Conservation (phyloP, 306 rosid species). For the Argentina anserina region DNA sequence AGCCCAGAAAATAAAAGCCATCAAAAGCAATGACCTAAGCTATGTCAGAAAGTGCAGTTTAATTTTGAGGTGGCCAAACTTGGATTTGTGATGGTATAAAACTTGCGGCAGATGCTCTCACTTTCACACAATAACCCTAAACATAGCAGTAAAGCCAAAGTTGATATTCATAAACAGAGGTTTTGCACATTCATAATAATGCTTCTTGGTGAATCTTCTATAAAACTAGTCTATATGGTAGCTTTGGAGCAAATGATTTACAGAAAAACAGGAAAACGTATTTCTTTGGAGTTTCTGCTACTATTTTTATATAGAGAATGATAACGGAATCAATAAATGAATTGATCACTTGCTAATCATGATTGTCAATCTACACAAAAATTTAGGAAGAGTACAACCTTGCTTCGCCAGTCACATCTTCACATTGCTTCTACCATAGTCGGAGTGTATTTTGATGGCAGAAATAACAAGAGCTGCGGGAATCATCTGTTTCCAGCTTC, state of each 20-base stretch:
- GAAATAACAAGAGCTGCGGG: slow-evolving; percentile 65
- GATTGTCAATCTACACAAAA: neutral
- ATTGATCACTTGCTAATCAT: neutral
- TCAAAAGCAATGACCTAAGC: neutral
- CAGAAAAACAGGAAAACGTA: neutral
- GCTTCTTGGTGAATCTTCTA: too few species aligned
- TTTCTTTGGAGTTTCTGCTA: neutral
- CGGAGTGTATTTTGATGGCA: slow-evolving; percentile 56
- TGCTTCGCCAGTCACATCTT: neutral
- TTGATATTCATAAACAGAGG: neutral
- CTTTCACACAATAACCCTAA: neutral
- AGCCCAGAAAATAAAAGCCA: too few species aligned
- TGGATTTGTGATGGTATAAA: neutral
- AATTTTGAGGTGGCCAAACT: neutral
- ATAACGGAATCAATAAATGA: neutral
- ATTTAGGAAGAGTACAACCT: slow-evolving; percentile 1
- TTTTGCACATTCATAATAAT: neutral
- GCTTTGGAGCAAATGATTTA: neutral
- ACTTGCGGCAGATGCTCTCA: neutral
- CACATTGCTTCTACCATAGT: slow-evolving; percentile 50
- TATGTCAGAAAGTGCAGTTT: neutral
- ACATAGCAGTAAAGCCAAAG: neutral
- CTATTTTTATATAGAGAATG: neutral
- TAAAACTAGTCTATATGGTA: too few species aligned
- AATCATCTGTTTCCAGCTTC: slow-evolving; percentile 55